Base-by-base conservation (phyloP, 768 basidiomycete species). In the Trametes meyenii region DNA sequence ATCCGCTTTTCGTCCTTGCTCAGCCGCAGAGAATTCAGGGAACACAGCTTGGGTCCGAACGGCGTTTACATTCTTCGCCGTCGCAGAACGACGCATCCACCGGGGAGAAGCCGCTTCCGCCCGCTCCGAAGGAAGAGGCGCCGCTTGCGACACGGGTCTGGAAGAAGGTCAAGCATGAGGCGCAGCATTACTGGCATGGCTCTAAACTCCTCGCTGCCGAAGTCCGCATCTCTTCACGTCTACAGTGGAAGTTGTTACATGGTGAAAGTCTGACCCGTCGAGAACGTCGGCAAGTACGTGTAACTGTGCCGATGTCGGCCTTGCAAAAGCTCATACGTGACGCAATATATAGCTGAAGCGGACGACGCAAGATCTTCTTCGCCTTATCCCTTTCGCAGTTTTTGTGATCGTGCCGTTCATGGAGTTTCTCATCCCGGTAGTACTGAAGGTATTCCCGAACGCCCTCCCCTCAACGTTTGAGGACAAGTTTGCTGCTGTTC, bases 401-500 rank as follows among this genome's bases (percentile, higher is more conserved):
- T 98, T 99, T 77, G 72, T 98, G 64, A 81, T 97, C 68, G 93
- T 99, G 2, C 97, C 97, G 0, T 98, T 98, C 82, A 98, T 98
- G 96, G 97, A 98, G 72, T 73, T 99, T 17, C 81, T 99, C 5
- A 85, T 99, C 2, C 97, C 97, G 2, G 93, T 99, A 42, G 96
- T 95, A 0, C 82, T 99, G 66, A 97, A 96, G 74, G 76, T 99
- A 45, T 99, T 99, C 83, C 97, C 97, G 14, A 98, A 92, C 75
- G 98, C 98, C 94, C 85, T 99, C 5, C 97, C 97, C 0, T 96
- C 93, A 0, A 99, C 97, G 0, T 98, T 99, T 65, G 95, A 98
- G 72, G 96, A 98, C 79, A 96, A 96, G 75, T 97, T 88, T 70
- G 89, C 94, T 43, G 94, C 93, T 55, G 95, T 92, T 67, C 63